phyloP scores from a whole-genome alignment of 768 basidiomycete genomes.

The Tricholoma sp. region DNA sequence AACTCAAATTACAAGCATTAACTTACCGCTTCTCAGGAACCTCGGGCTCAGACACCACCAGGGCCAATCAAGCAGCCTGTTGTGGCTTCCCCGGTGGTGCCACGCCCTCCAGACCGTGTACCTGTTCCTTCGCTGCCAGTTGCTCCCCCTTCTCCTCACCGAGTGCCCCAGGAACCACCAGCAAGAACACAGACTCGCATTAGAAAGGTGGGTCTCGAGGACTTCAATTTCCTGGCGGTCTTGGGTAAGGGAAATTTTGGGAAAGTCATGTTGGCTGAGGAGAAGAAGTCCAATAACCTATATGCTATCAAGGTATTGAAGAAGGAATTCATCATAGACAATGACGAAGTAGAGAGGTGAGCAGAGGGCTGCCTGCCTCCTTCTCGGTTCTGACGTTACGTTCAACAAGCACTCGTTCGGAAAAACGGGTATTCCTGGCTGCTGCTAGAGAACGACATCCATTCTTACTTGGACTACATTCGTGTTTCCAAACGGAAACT shows the following conservation, averaged over 20 bases:
- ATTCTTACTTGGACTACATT: conserved; percentile 93
- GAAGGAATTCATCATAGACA: conserved; percentile 99
- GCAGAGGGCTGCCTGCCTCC: background rate
- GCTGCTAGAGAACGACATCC: conserved; percentile 98
- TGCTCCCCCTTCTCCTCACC: conserved; percentile 19
- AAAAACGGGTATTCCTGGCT: conserved; percentile 96
- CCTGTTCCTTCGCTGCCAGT: conserved; percentile 8
- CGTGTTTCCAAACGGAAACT: conserved; percentile 99
- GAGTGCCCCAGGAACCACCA: conserved; percentile 26
- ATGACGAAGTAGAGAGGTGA: conserved; percentile 98
- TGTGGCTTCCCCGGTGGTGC: conserved; percentile 24
- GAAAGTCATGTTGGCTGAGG: conserved; percentile 99
- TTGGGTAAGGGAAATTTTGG: conserved; percentile 99
- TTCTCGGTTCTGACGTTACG: conserved; percentile 9
- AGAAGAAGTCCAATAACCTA: conserved; percentile 83
- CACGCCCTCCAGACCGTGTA: conserved; percentile 28
- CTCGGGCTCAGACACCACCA: conserved; percentile 20
- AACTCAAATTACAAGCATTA: background rate
- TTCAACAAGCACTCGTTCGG: conserved; percentile 81
- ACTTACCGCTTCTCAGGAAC: conserved; percentile 2
- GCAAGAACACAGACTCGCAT: conserved; percentile 46
- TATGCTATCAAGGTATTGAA: conserved; percentile 99
- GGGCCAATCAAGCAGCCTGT: conserved; percentile 30
- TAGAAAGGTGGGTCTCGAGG: conserved; percentile 92
- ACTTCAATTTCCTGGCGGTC: conserved; percentile 98